These are phyloP conservation scores for Boletus tomentosulus DNA, from an alignment of 768 basidiomycete genomes.

Conservation along the genomic window DNA sequence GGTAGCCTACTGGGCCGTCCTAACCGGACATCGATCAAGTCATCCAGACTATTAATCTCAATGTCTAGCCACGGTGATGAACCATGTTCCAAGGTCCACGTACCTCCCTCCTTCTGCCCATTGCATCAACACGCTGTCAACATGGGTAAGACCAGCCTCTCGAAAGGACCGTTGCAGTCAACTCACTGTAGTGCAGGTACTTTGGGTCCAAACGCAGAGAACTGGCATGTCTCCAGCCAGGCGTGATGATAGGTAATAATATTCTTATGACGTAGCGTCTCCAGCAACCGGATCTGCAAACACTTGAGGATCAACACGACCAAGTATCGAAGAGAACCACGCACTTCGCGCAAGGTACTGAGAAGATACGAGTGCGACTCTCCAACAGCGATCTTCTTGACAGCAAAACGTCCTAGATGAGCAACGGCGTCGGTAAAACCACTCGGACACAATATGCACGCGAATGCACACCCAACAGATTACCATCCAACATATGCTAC, in stretches of 20 bases:
- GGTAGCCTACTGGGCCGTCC: slow-evolving; percentile 49
- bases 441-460: background rate
- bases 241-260: slow-evolving; percentile 95
- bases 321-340: slow-evolving; percentile 2
- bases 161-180: background rate
- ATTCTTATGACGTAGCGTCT: slow-evolving; percentile 84
- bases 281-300: slow-evolving; percentile 72
- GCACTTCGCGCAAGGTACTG: slow-evolving; percentile 72
- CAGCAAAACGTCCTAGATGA: slow-evolving; percentile 72
- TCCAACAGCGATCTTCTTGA: slow-evolving; percentile 96
- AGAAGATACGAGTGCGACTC: slow-evolving; percentile 83
- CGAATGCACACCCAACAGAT: slow-evolving; percentile 57
- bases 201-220: slow-evolving; percentile 84
- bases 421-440: slow-evolving; percentile 1
- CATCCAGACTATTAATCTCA: slow-evolving; percentile 54
- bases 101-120: slow-evolving; percentile 86
- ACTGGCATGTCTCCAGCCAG: slow-evolving; percentile 84
- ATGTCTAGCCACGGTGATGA: background rate
- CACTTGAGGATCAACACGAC: background rate
- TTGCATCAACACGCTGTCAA: slow-evolving; percentile 77
- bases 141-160: background rate
- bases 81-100: background rate
- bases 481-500: slow-evolving; percentile 84
- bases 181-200: slow-evolving; percentile 81
- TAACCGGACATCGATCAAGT: slow-evolving; percentile 77